Evolutionary conservation across 352 stramenopile genomes (phyloP).

Genomic region (Globisporangium sylvaticum): DNA sequence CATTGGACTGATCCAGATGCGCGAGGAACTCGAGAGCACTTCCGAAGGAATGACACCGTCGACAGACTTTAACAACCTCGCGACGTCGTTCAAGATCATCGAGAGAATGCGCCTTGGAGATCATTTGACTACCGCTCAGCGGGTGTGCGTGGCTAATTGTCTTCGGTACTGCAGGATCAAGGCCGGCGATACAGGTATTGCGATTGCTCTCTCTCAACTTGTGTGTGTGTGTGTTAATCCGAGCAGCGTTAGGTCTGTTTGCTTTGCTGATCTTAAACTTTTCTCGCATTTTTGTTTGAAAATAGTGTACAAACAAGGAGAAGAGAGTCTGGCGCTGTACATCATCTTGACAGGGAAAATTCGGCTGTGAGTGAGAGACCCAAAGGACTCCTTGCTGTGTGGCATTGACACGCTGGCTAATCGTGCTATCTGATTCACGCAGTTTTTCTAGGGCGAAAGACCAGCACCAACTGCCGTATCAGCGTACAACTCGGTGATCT

Average conservation of each 20-base stretch:
- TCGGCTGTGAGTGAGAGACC: slow-evolving; percentile 20
- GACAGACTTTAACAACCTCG: slow-evolving; percentile 15
- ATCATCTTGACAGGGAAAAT: slow-evolving; percentile 30
- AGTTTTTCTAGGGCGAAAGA: slow-evolving; percentile 11
- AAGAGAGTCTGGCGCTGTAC: slow-evolving; percentile 26
- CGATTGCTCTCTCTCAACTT: background rate
- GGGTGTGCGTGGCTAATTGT: slow-evolving; percentile 19
- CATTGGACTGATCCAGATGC: slow-evolving; percentile 22
- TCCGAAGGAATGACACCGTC: background rate
- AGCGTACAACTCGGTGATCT: background rate
- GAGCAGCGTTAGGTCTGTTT: background rate
- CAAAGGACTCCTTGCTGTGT: background rate
- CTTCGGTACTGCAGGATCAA: slow-evolving; percentile 24
- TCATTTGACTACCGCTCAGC: slow-evolving; percentile 19
- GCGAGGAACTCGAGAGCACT: slow-evolving; percentile 6
- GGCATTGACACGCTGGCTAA: background rate
- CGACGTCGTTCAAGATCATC: slow-evolving; percentile 24
- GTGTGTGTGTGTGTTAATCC: background rate
- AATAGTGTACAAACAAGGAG: slow-evolving; percentile 31
- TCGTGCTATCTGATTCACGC: background rate
- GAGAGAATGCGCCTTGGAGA: slow-evolving; percentile 25
- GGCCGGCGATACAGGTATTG: slow-evolving; percentile 19
- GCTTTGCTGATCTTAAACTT: background rate
- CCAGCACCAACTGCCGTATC: background rate
- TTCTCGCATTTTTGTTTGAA: background rate